Base-by-base conservation (phyloP, 1,284 basidiomycete genomes). In the Sporisorium exsertum region DNA sequence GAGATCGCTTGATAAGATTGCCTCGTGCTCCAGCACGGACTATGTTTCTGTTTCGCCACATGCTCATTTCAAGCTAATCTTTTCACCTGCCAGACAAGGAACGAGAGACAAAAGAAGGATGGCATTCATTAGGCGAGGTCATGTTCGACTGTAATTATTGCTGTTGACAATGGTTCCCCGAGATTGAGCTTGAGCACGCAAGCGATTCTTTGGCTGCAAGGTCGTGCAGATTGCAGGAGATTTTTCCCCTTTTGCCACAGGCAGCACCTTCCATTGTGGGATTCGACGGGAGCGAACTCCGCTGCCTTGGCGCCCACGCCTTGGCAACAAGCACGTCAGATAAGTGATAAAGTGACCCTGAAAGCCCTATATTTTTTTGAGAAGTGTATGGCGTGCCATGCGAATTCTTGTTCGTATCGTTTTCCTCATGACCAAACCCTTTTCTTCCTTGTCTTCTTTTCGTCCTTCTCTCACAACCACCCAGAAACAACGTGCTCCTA, bases 241-340 rank as follows among this genome's bases (percentile, higher is more conserved):
- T 47, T 47, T 47, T 47, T 47, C 16, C 26, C 26, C 26, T 46
- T 45, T 45, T 45, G 47, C 26, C 26, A 29, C 26, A 26, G 47
- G 18, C 20, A n/a, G 27, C 27, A 29, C 18, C 47, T 29, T 29
- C 8, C 2, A 49, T n/a, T 27, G 26, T 40, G 37, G 37, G 26
- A 24, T n/a, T 9, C 47, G 18, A 27, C 47, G 27, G 47, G 3
- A 49, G 2, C 16, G 9, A 49, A 49, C 47, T 49, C 47, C 7
- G 47, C 47, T 15, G 26, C 18, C 1, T 40, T 40, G 18, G 16
- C 37, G 37, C 37, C 37, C 37, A n/a, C 18, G 35, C 35, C 35
- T 35, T 35, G 35, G 35, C 35, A 40, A 18, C 8, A n/a, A 40
- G 37, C 37, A 40, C 37, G 37, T 40, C 37, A 40, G 37, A 18